Evolutionary conservation across 768 basidiomycete genomes (phyloP), one percentile per base, ranked within the genome.

Genomic region (Termitomyces bulborhizus): DNA sequence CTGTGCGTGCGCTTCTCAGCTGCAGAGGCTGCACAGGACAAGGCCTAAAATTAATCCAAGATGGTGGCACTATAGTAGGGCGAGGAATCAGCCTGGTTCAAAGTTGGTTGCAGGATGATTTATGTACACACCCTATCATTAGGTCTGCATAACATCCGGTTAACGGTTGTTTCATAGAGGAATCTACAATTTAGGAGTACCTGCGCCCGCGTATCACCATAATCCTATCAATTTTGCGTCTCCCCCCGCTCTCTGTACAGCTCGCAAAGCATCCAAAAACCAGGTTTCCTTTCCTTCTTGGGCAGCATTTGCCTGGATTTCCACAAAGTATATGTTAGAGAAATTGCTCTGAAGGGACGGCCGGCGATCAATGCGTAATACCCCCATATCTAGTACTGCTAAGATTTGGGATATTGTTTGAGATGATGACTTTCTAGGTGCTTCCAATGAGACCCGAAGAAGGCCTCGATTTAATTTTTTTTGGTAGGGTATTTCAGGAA

Each of bases 291-390:
- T 46, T n/a, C 27, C 46, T 24, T 34, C 37, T 8, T 21, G 47
- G 13, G 4, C 24, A 13, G 32, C 5, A 3, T 69, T 64, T 36
- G 61, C 57, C 51, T 69, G 69, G 15, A 88, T 69, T 67, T 90
- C 89, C 11, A 86, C 65, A 56, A 90, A 83, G 63, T 90, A 90
- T 27, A 80, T 69, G 65, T 80, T 76, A 29, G 76, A 72, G 62
- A 88, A 87, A 4, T 62, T 57, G 27, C 66, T 63, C 3, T 66
- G 64, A 13, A 74, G 49, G 11, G 79, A 76, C 1, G 89, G 88
- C 51, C 87, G 76, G 31, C 88, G 76, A 63, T 89, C 87, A 39
- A 91, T 75, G 6, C 84, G 80, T 15, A 69, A 66, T 21, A 81
- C 68, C 15, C 66, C 61, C 46, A 85, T 63, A 31, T 74, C 69